Percentiles rank a stretch among this genome's conserved stretches.
Conservation (phyloP, 106 monocot species). For the Dendrobium huoshanense region DNA sequence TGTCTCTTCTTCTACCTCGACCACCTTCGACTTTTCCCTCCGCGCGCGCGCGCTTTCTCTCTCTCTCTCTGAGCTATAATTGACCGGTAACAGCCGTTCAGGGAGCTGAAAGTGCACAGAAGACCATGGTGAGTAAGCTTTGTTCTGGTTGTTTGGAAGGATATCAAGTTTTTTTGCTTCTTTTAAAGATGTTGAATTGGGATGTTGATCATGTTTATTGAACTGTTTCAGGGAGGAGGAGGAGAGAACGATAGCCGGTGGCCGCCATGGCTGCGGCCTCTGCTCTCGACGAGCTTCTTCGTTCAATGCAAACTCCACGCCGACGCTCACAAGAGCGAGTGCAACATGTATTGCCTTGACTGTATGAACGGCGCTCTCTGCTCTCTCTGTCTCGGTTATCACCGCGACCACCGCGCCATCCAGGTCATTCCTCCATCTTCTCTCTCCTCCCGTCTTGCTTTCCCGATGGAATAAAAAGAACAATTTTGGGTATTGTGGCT, state of each 20-base stretch:
- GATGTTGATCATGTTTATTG: not conserved
- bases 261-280: conserved; percentile 81
- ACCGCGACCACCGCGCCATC: conserved; percentile 69
- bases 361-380: conserved; percentile 74
- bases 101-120: not conserved
- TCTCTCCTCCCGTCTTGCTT: not conserved
- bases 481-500: not conserved
- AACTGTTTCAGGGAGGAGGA: not conserved
- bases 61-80: not conserved
- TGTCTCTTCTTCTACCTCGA: not conserved
- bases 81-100: not conserved
- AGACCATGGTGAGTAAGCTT: not conserved
- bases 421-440: conserved; percentile 35
- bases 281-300: conserved; percentile 65
- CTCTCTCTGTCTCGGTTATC: conserved; percentile 67
- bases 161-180: not conserved
- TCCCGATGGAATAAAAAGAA: not conserved
- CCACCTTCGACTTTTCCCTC: not conserved
- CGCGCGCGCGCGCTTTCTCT: not conserved
- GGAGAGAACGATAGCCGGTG: conserved; percentile 30
- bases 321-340: conserved; percentile 86
- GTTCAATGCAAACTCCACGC: conserved; percentile 80
- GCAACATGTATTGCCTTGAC: conserved; percentile 95
- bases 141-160: not conserved
- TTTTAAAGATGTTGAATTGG: not conserved